phyloP scores from a whole-genome alignment of 2,329 filamentous ascomycete genomes.

The Verticillium tricorpus region DNA sequence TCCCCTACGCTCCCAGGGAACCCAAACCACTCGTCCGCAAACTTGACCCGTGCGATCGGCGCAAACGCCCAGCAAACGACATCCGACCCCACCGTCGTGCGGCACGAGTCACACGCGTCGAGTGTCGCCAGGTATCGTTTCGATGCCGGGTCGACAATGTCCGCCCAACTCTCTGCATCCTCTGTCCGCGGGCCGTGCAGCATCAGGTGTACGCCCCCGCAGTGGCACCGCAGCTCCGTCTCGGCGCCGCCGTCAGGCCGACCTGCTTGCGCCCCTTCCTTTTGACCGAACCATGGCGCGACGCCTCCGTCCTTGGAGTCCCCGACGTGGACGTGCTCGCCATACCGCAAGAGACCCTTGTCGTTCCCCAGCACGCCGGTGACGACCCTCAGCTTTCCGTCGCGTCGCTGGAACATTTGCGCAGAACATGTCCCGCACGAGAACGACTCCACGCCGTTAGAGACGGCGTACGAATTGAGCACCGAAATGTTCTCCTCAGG shows the following conservation, averaged over 20 bases:
- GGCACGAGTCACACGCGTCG: conserved; percentile 45
- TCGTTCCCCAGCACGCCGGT: conserved; percentile 32
- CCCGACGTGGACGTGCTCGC: conserved; percentile 37
- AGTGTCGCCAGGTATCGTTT: conserved; percentile 32
- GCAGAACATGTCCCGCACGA: conserved; percentile 37
- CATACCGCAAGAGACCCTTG: conserved; percentile 24
- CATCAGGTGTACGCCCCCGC: conserved; percentile 38
- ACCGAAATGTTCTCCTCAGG: conserved; percentile 16
- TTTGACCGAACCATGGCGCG: conserved; percentile 33
- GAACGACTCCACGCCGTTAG: conserved; percentile 23
- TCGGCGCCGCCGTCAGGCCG: conserved; percentile 7
- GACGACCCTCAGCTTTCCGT: conserved; percentile 25
- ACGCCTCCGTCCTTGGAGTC: conserved; percentile 51
- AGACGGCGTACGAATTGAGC: conserved; percentile 33
- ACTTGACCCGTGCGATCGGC: conserved; percentile 29
- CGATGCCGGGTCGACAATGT: conserved; percentile 36
- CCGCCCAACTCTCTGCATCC: conserved; percentile 25
- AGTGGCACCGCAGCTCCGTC: conserved; percentile 38
- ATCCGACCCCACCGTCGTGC: conserved; percentile 34
- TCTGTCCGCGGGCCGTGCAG: conserved; percentile 25
- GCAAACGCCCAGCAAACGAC: conserved; percentile 41
- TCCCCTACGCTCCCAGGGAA: conserved; percentile 24
- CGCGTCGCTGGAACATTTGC: conserved; percentile 22
- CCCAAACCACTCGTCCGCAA: not conserved
- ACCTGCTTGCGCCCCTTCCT: too few relatives aligned